Percentiles rank a stretch among this genome's conserved stretches.
These are phyloP conservation scores for Hypoxylon sp. DNA, from an alignment of 2,329 filamentous ascomycete genomes.

Conservation along the genomic window DNA sequence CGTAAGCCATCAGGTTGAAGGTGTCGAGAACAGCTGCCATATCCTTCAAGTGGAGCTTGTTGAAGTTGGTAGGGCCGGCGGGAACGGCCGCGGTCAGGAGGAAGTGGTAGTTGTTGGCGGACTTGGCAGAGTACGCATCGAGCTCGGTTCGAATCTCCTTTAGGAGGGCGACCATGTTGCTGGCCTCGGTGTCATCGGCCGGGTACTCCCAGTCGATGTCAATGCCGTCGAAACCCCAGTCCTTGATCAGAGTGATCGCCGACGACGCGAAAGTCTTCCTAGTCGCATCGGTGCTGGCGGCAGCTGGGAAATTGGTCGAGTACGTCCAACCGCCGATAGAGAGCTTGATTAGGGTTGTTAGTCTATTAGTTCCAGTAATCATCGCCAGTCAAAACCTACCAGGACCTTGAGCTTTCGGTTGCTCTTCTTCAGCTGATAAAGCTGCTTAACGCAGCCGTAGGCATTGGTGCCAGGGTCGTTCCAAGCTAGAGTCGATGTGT, in stretches of 20 bases:
- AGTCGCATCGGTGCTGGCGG: conserved; percentile 71
- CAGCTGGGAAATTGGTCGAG: conserved; percentile 78
- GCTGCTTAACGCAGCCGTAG: conserved; percentile 84
- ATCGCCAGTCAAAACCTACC: conserved; percentile 64
- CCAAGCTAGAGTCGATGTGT: conserved; percentile 58
- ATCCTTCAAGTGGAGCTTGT: conserved; percentile 59
- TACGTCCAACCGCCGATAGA: conserved; percentile 91
- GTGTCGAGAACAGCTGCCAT: conserved; percentile 65
- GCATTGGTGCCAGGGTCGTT: conserved; percentile 76
- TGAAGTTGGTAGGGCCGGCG: conserved; percentile 62
- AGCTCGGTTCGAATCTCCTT: conserved; percentile 60
- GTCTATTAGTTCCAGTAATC: background rate
- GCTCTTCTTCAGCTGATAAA: conserved; percentile 80
- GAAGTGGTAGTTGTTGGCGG: conserved; percentile 64
- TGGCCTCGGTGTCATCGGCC: conserved; percentile 55
- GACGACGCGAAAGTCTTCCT: conserved; percentile 76
- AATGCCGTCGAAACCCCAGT: conserved; percentile 71
- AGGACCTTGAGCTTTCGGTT: conserved; percentile 83
- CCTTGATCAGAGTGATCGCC: conserved; percentile 76
- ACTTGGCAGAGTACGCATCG: conserved; percentile 60
- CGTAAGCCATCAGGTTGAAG: conserved; percentile 78
- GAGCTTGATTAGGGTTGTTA: conserved; percentile 55
- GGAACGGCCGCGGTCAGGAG: conserved; percentile 66
- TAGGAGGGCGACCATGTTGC: conserved; percentile 61
- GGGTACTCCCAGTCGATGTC: conserved; percentile 59